Conservation (phyloP, 257 asterid genomes). For the Salvia splendens region DNA sequence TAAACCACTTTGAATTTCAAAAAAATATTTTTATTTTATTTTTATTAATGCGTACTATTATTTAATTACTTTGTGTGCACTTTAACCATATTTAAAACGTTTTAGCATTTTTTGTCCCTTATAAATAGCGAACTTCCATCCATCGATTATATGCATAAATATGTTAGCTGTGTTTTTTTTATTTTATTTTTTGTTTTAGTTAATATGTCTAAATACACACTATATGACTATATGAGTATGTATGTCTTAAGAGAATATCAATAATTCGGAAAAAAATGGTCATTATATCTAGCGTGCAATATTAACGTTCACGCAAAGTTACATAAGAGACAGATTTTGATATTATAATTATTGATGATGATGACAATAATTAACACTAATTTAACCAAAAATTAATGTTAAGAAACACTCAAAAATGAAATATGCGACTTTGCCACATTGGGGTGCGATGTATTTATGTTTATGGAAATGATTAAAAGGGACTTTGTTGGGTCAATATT, state of each 20-base stretch:
- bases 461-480: conserved; percentile 35
- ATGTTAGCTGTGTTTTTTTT: too few relatives aligned
- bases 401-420: conserved; percentile 21
- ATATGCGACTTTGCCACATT: conserved; percentile 4
- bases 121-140: not conserved
- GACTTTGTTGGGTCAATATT: conserved; percentile 29
- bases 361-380: conserved; percentile 39
- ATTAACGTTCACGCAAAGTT: not conserved
- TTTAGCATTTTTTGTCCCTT: not conserved
- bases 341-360: conserved; percentile 3
- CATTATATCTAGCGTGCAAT: conserved; percentile 27
- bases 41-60: not conserved
- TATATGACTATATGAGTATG: not conserved
- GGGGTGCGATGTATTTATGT: conserved; percentile 25
- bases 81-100: not conserved
- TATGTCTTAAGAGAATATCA: not conserved
- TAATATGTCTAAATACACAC: not conserved
- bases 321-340: conserved; percentile 1
- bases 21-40: too few relatives aligned
- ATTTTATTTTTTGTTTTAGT: too few relatives aligned
- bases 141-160: not conserved
- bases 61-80: not conserved
- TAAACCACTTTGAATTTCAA: not conserved
- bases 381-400: conserved; percentile 22
- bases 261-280: too few relatives aligned